phyloP scores from a whole-genome alignment of 2,329 filamentous ascomycete species.

The Zarea fungicola region DNA sequence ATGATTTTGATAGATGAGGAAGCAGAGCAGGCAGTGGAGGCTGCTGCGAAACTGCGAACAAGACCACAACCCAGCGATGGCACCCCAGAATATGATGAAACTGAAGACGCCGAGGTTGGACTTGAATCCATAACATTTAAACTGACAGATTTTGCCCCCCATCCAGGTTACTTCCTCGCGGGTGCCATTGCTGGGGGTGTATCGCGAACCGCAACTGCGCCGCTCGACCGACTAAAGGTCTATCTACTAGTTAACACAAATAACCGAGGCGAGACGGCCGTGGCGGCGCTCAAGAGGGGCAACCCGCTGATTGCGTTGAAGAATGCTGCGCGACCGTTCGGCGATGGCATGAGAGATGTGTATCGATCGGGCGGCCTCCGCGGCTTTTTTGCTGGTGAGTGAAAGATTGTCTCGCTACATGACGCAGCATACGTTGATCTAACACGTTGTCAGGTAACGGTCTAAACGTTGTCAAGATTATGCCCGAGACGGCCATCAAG shows the following conservation, averaged over 20 bases:
- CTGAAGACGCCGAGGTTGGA: conserved; percentile 28
- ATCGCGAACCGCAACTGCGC: conserved; percentile 90
- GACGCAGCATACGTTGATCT: conserved; percentile 1
- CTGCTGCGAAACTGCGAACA: conserved; percentile 4
- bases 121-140: conserved; percentile 27
- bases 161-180: conserved; percentile 96
- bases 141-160: conserved; percentile 66
- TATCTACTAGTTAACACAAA: conserved; percentile 89
- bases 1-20: conserved; percentile 14
- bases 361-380: conserved; percentile 82
- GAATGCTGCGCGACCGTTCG: conserved; percentile 63
- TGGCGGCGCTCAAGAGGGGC: conserved; percentile 11
- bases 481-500: conserved; percentile 97
- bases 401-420: neutral
- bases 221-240: conserved; percentile 93
- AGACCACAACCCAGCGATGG: conserved; percentile 25
- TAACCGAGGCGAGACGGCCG: conserved; percentile 44
- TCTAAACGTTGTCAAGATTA: conserved; percentile 93
- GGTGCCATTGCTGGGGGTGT: conserved; percentile 92
- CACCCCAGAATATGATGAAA: conserved; percentile 17
- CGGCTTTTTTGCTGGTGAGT: conserved; percentile 86
- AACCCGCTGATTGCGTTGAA: conserved; percentile 51
- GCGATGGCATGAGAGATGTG: conserved; percentile 68
- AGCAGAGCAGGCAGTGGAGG: neutral
- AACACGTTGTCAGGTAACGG: conserved; percentile 68